Base-by-base conservation (phyloP, 345 rosid species). In the Brassica nigra region DNA sequence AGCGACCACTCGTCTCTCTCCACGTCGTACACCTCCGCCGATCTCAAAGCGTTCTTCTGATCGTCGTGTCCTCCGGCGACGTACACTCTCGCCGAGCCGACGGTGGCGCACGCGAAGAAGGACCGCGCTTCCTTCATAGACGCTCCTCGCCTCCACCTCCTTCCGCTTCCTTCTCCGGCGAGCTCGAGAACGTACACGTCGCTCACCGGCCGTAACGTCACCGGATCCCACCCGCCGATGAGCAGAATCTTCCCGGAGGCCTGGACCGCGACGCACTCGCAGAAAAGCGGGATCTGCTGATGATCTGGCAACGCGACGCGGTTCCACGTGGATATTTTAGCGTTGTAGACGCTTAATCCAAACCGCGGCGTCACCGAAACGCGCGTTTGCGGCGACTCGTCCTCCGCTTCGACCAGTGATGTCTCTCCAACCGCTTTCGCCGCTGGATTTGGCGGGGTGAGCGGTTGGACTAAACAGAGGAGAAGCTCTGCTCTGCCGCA, bases 61-160 rank as follows among this genome's bases (percentile, higher is more conserved):
- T 78, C 80, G 70, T 87, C 93, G 49, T 89, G 93, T 3, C 92
- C 90, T 39, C 92, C 92, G n/a, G 88, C 88, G 11, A 89, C 90
- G 76, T 76, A 86, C n/a, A 89, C 84, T 2, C 14, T 67, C 8
- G 65, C 34, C 2, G 77, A 18, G 2, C 88, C 84, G n/a, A 78
- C 75, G 27, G 78, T 79, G 5, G 76, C 87, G 23, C 90, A 86
- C 0, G 88, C 89, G 64, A 85, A 87, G 78, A 87, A 89, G 64
- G 89, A 85, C 0, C 92, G 79, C 0, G 92, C 55, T 16, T 74
- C 86, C 29, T 82, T 69, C 92, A 87, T 87, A 11, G 87, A 52
- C 28, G 86, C 75, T 0, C 82, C 90, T 16, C 73, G 70, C 34
- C 86, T 82, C 92, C 92, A 89, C 37, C 65, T 72, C 66, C 74